These are phyloP conservation scores for Globisporangium takayamanum DNA, from an alignment of 352 stramenopile genomes.

Conservation along the genomic window DNA sequence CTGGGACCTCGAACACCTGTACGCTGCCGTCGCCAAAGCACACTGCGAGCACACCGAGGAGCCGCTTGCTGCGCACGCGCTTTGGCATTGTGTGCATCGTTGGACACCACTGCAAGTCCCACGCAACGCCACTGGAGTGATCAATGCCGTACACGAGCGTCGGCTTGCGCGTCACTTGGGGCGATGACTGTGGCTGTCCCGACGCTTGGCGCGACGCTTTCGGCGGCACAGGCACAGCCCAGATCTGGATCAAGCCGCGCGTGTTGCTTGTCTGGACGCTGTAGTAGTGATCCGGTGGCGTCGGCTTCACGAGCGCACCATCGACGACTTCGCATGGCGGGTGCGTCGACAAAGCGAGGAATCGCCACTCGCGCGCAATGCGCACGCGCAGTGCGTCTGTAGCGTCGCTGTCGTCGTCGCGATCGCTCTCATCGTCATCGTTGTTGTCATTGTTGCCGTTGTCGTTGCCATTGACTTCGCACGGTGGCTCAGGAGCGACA, in stretches of 20 bases:
- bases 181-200: no score
- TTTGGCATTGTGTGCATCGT: slow-evolving; percentile 34
- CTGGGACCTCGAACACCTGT: slow-evolving; percentile 59
- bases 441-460: not conserved
- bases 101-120: slow-evolving; percentile 78
- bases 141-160: slow-evolving; percentile 70
- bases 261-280: slow-evolving; percentile 27
- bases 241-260: slow-evolving; percentile 71
- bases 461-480: not conserved
- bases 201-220: not conserved
- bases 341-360: slow-evolving; percentile 59
- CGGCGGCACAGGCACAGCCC: slow-evolving; percentile 43
- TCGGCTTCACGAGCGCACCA: slow-evolving; percentile 50
- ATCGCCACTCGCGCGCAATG: slow-evolving; percentile 33
- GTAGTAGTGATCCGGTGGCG: slow-evolving; percentile 75
- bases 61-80: slow-evolving; percentile 12
- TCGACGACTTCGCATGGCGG: slow-evolving; percentile 59
- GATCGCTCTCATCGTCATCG: not conserved
- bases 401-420: slow-evolving; percentile 3
- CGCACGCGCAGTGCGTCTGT: not conserved
- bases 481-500: no score
- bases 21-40: slow-evolving; percentile 75
- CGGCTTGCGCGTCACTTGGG: slow-evolving; percentile 18
- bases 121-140: slow-evolving; percentile 66
- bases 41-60: slow-evolving; percentile 59